Evolutionary conservation across 78 protist species (phyloP).

Genomic region (Bigelowiella natans): DNA sequence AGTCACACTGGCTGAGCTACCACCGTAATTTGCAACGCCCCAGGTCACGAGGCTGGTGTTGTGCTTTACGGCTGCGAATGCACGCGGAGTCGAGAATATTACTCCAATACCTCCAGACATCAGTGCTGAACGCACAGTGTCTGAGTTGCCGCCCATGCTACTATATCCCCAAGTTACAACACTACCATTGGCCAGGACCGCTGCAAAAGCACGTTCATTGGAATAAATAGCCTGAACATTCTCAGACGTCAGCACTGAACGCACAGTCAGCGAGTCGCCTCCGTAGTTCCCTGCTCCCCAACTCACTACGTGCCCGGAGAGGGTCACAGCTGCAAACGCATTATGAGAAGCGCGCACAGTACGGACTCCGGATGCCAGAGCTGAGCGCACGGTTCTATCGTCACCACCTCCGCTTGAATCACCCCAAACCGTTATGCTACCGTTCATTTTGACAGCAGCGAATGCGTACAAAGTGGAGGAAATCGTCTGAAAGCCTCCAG

Average conservation of each 20-base stretch:
- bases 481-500: neutral
- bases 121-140: neutral
- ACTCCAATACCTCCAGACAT: neutral
- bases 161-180: neutral
- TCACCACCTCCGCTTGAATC: neutral
- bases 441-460: neutral
- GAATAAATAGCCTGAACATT: neutral
- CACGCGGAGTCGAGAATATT: neutral
- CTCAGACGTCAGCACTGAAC: neutral
- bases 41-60: neutral
- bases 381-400: neutral
- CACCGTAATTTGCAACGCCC: neutral
- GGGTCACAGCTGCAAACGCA: neutral
- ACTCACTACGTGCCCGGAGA: neutral
- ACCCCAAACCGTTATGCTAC: neutral
- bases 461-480: neutral
- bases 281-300: neutral
- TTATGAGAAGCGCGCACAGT: neutral
- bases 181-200: neutral
- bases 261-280: neutral
- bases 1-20: neutral
- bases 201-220: neutral
- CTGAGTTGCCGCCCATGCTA: neutral
- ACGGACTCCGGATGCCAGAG: neutral
- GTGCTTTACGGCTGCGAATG: neutral